A percentile compares a stretch with the other conserved stretches of the same genome.
Conservation (phyloP, 345 rosid genomes). For the Carallia brachiata region DNA sequence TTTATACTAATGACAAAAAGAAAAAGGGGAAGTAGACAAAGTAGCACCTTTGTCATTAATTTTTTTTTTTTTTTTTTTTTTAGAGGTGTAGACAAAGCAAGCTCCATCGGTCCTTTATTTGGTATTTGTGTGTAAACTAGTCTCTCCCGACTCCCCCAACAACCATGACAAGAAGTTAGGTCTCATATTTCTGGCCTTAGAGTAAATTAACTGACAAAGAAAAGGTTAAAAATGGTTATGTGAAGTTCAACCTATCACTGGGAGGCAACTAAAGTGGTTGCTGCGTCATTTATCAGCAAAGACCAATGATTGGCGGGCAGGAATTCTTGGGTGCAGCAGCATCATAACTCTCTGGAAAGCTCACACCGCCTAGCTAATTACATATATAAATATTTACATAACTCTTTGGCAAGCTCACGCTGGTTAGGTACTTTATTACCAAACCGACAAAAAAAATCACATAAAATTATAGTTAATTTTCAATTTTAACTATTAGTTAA, state of each 20-base stretch:
- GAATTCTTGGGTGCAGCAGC: slow-evolving; percentile 11
- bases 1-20: too few species aligned
- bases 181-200: background rate
- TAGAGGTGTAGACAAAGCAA: too few species aligned
- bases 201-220: background rate
- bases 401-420: too few species aligned
- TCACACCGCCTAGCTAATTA: slow-evolving; percentile 5
- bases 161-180: slow-evolving; percentile 1
- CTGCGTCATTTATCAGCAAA: slow-evolving; percentile 24
- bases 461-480: too few species aligned
- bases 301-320: background rate
- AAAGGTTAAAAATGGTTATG: background rate
- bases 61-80: too few species aligned
- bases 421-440: too few species aligned
- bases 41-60: too few species aligned
- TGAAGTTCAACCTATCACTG: background rate
- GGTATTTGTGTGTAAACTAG: too few species aligned
- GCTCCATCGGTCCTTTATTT: too few species aligned
- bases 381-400: background rate
- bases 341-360: slow-evolving; percentile 21
- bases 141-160: slow-evolving; percentile 4
- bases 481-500: too few species aligned
- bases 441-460: too few species aligned
- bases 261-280: slow-evolving; percentile 34
- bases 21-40: too few species aligned